These are phyloP conservation scores for Penicillium brasilianum DNA, from an alignment of 2,329 filamentous ascomycete genomes.

Conservation along the genomic window DNA sequence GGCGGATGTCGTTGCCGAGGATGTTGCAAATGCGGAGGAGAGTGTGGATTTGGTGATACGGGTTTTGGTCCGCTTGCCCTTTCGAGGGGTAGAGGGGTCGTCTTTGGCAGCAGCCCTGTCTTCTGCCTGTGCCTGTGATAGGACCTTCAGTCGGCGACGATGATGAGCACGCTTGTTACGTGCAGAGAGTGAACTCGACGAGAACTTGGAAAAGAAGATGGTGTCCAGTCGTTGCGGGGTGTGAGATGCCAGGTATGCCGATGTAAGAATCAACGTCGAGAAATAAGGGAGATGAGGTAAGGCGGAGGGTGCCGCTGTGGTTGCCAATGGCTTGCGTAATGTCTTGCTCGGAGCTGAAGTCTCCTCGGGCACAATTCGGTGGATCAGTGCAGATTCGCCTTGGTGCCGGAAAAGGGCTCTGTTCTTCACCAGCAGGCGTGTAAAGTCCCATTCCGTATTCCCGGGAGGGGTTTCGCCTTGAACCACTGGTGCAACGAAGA, in stretches of 20 bases:
- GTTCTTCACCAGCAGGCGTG: conserved; percentile 71
- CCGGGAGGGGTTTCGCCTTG: conserved; percentile 62
- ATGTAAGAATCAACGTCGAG: conserved; percentile 53
- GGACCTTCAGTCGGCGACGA: conserved; percentile 47
- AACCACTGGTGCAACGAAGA: conserved; percentile 78
- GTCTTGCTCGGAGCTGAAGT: conserved; percentile 18
- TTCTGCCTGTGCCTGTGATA: conserved; percentile 46
- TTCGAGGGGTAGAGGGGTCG: conserved; percentile 39
- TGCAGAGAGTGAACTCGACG: conserved; percentile 49
- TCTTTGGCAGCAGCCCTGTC: conserved; percentile 38
- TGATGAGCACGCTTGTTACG: conserved; percentile 53
- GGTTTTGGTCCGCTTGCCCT: conserved; percentile 44
- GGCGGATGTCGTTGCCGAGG: conserved; percentile 44
- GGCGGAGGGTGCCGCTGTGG: conserved; percentile 35
- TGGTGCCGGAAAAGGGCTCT: conserved; percentile 52
- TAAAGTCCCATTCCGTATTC: conserved; percentile 74
- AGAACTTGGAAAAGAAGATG: conserved; percentile 57
- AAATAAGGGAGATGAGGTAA: conserved; percentile 51
- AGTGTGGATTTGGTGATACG: conserved; percentile 50
- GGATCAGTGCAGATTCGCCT: conserved; percentile 51
- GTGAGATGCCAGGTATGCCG: conserved; percentile 55
- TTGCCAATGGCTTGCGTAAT: conserved; percentile 27
- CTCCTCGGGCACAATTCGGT: conserved; percentile 46
- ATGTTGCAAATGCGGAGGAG: conserved; percentile 46
- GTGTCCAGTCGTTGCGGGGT: conserved; percentile 54